Conservation (phyloP, 805 yeast genomes). For the Myxozyma geophila region DNA sequence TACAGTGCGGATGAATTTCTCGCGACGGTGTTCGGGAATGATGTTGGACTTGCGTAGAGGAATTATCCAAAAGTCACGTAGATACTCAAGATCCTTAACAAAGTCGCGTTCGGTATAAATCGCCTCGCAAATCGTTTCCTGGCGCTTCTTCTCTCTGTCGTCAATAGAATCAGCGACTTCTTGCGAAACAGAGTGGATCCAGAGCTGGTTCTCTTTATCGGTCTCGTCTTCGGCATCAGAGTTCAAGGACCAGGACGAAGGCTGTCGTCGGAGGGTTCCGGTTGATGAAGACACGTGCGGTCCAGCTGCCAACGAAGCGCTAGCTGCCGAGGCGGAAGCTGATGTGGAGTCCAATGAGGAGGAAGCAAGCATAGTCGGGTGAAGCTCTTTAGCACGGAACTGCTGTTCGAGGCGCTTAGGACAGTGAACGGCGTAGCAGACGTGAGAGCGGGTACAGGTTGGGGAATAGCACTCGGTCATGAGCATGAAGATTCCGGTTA, state of each 20-base stretch:
- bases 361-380: slow-evolving; percentile 12
- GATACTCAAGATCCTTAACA: slow-evolving; percentile 89
- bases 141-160: slow-evolving; percentile 86
- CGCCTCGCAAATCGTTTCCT: slow-evolving; percentile 92
- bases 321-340: neutral
- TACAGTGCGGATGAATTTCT: slow-evolving; percentile 87
- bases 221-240: slow-evolving; percentile 57
- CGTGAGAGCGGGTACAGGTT: slow-evolving; percentile 83
- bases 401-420: slow-evolving; percentile 96
- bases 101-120: slow-evolving; percentile 93
- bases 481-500: slow-evolving; percentile 88
- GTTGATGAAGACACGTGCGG: slow-evolving; percentile 41
- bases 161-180: slow-evolving; percentile 76
- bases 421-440: slow-evolving; percentile 95
- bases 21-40: slow-evolving; percentile 86
- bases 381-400: slow-evolving; percentile 67
- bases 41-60: slow-evolving; percentile 85
- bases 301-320: neutral
- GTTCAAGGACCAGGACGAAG: slow-evolving; percentile 23
- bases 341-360: slow-evolving; percentile 10
- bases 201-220: slow-evolving; percentile 73
- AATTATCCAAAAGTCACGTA: slow-evolving; percentile 91
- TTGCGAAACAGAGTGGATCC: slow-evolving; percentile 91
- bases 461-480: slow-evolving; percentile 96
- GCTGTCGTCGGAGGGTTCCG: slow-evolving; percentile 41